Base-by-base conservation (phyloP, 257 asterid species). In the Solanum rostratum region DNA sequence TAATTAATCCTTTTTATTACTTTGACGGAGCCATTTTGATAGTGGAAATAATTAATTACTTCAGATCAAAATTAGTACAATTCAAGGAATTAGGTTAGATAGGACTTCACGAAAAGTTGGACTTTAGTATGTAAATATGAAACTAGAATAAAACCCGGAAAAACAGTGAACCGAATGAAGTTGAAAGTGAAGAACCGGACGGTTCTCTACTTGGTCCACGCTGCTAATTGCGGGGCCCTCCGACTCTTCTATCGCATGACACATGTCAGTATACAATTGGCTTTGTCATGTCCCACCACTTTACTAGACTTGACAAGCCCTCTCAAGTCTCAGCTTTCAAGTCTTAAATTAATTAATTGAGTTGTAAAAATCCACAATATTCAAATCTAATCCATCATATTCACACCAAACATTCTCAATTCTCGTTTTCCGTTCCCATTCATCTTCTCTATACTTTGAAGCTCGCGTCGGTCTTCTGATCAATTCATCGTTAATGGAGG, bases 401-500 rank as follows among this genome's bases (percentile, higher is more conserved):
- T 83, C 85, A 83, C 85, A 83, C 80, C 70, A 41, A 68, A 49
- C 66, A 22, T 66, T 49, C 78, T n/a, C 15, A 14, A 43, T 19
- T 62, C 84, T 82, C 74, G 39, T 85, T 46, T 84, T 83, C 85
- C 85, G 33, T 63, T 85, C 85, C 70, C 85, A 18, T 54, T 82
- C 88, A 39, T 33, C 24, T 39, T 46, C 81, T 68, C 83, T 76
- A 50, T 73, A 59, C 20, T 33, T 81, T 76, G 29, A 81, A 30
- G 55, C 41, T 82, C 59, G 19, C 30, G 19, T 43, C 18, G 85
- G 65, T 82, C 8, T 65, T 54, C n/a, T 52, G 85, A 86, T 88
- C 81, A 87, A 68, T 80, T 79, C 49, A 73, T 53, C 81, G 59
- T 87, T 85, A 86, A 93, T 93, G 97, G 91, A 89, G 74, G 95